These are phyloP conservation scores for Besnoitia besnoiti DNA, from an alignment of 169 alveolate genomes.

Conservation along the genomic window DNA sequence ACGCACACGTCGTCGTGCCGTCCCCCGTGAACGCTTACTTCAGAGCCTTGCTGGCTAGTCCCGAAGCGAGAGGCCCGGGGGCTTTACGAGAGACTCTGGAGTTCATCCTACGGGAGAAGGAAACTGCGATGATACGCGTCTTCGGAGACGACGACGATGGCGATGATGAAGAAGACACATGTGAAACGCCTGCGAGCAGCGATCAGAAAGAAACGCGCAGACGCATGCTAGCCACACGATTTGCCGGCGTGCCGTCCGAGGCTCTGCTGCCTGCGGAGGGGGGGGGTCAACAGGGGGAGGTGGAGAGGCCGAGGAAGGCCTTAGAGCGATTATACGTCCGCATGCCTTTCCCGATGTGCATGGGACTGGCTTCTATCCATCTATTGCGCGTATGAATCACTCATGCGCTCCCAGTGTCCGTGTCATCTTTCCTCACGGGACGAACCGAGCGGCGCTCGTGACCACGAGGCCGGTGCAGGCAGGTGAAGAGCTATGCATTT, in stretches of 20 bases:
- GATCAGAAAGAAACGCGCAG: neutral
- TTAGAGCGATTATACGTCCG: neutral
- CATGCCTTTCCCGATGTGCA: constrained; percentile 20
- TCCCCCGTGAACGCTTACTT: neutral
- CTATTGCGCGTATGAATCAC: constrained; percentile 25
- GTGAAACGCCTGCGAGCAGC: neutral
- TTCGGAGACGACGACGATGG: constrained; percentile 9
- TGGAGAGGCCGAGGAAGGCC: no score
- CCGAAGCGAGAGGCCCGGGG: neutral
- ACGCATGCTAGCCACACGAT: neutral
- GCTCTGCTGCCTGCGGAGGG: neutral
- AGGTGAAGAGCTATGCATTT: constrained; percentile 31
- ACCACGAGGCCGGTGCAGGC: neutral
- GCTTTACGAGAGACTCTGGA: neutral
- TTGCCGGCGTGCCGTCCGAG: constrained; percentile 8
- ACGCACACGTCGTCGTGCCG: constrained; percentile 2
- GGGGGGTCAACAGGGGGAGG: neutral
- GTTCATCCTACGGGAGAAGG: neutral
- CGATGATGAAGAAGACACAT: neutral
- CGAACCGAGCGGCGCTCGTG: neutral
- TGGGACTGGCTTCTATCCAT: constrained; percentile 9
- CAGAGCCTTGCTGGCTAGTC: neutral
- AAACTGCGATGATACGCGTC: neutral
- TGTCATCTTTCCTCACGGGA: neutral
- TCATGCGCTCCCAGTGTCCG: constrained; percentile 29